Evolutionary conservation across 306 rosid species (phyloP).

Genomic region (Cucurbita ficifolia): DNA sequence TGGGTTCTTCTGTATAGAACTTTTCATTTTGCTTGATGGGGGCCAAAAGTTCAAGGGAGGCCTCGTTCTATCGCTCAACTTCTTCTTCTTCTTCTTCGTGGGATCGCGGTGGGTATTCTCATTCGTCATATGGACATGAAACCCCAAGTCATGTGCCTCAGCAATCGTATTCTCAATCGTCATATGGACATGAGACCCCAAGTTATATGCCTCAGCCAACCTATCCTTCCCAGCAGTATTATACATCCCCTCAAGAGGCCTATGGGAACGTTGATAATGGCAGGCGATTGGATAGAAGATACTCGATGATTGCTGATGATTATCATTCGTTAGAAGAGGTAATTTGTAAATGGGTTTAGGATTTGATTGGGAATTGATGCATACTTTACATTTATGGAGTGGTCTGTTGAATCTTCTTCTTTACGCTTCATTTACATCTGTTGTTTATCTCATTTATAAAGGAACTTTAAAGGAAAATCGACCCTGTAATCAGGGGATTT

Average conservation of each 20-base stretch:
- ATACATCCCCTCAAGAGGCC: slow-evolving; percentile 5
- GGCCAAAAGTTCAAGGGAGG: slow-evolving; percentile 52
- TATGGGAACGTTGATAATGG: slow-evolving; percentile 1
- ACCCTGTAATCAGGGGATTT: background rate
- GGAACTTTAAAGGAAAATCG: background rate
- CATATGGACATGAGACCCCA: slow-evolving; percentile 19
- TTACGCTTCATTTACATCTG: background rate
- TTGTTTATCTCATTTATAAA: background rate
- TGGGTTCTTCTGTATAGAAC: background rate
- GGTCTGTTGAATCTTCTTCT: background rate
- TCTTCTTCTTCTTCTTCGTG: slow-evolving; percentile 11
- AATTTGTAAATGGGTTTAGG: background rate
- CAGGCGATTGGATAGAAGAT: slow-evolving; percentile 48
- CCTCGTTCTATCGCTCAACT: slow-evolving; percentile 35
- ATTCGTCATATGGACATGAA: slow-evolving; percentile 16
- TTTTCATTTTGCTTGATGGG: slow-evolving; percentile 50
- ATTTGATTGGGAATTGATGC: background rate
- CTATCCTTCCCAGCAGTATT: slow-evolving; percentile 22
- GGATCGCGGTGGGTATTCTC: slow-evolving; percentile 20
- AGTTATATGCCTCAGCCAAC: slow-evolving; percentile 7
- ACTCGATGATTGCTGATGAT: slow-evolving; percentile 64
- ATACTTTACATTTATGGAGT: background rate
- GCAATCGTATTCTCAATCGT: slow-evolving; percentile 12
- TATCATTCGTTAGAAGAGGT: slow-evolving; percentile 68
- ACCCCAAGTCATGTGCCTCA: slow-evolving; percentile 10